Conservation (phyloP, 257 asterid genomes). For the Solanum boliviense region DNA sequence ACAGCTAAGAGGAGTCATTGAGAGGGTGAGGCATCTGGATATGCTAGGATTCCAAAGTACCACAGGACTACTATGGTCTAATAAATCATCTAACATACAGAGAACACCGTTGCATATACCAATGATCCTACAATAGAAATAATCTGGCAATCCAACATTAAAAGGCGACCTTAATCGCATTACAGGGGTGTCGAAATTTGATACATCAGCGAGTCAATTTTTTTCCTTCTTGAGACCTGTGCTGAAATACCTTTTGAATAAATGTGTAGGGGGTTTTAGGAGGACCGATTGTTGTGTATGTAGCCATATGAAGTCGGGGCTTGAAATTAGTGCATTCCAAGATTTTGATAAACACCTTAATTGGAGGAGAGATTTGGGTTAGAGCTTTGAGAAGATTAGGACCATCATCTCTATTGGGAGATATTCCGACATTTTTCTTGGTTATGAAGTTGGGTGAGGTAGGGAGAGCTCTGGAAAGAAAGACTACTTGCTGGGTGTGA, state of each 20-base stretch:
- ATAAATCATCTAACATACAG: constrained; percentile 18
- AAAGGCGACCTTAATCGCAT: neutral
- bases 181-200: neutral
- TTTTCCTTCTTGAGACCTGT: neutral
- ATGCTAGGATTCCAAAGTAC: constrained; percentile 30
- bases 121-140: constrained; percentile 9
- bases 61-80: neutral
- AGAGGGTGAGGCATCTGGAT: constrained; percentile 7
- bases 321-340: neutral
- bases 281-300: neutral
- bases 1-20: neutral
- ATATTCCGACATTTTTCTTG: neutral
- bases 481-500: neutral
- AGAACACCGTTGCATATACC: constrained; percentile 25
- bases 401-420: neutral
- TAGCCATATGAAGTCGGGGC: neutral
- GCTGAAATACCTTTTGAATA: neutral
- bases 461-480: neutral
- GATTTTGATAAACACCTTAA: constrained; percentile 3
- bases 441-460: neutral
- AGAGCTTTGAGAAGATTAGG: neutral
- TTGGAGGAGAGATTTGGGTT: neutral
- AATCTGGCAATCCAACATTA: neutral
- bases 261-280: neutral
- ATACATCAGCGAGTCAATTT: neutral